These are phyloP conservation scores for Maudiozyma barnettii DNA, from an alignment of 805 yeast species.

Conservation along the genomic window DNA sequence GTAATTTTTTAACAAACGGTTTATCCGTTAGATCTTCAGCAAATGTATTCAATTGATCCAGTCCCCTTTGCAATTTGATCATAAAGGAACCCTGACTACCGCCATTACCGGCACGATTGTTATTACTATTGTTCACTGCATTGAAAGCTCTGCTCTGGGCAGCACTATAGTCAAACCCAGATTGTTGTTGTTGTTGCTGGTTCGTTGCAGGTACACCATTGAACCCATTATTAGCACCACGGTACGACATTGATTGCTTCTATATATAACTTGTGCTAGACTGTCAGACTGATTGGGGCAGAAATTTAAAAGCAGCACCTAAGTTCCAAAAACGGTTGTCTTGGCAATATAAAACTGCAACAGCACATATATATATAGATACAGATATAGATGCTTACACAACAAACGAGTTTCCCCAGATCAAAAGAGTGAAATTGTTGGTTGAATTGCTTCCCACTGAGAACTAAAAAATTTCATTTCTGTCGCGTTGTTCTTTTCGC, in stretches of 20 bases:
- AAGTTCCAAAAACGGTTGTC: too few species aligned
- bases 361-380: too few species aligned
- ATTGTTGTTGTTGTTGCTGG: background rate
- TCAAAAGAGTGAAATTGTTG: too few species aligned
- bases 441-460: too few species aligned
- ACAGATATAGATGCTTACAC: too few species aligned
- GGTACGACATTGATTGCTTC: background rate
- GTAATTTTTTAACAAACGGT: constrained; percentile 39
- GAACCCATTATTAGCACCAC: background rate
- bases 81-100: background rate
- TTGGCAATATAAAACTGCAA: too few species aligned
- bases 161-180: background rate
- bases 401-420: too few species aligned
- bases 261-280: too few species aligned
- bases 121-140: background rate
- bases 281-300: too few species aligned
- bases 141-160: background rate
- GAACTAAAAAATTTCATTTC: too few species aligned
- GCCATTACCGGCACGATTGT: background rate
- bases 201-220: background rate
- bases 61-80: background rate
- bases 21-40: constrained; percentile 38
- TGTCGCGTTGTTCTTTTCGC: too few species aligned
- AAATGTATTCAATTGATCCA: background rate
- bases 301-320: too few species aligned